Evolutionary conservation across 768 basidiomycete species (phyloP), one percentile per base, ranked within the genome.

Genomic region (Sutorius australiensis): DNA sequence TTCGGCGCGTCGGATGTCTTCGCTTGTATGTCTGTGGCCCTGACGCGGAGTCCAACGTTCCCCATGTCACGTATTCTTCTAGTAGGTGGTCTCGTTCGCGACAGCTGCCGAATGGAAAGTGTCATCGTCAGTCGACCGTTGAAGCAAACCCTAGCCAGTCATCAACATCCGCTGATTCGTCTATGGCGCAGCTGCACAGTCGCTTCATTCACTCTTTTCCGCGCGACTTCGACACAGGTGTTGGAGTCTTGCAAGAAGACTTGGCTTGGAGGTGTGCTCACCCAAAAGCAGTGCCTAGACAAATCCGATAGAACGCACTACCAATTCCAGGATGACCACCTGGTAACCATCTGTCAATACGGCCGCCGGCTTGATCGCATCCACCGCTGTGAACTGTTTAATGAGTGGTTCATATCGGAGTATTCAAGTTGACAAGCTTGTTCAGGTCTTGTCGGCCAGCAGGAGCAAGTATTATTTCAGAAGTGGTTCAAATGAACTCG

Each of bases 161-260:
- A 24, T 28, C 28, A 30, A 12, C 6, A 28, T 14, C 27, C 33
- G 14, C 6, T 17, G 32, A 50, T 28, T 21, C 33, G n/a, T n/a
- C 21, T 9, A 24, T 46, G 32, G 16, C 31, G 32, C 32, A 0
- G 12, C 33, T 10, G n/a, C 17, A 41, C 47, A 38, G 43, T 17
- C n/a, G 57, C 50, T 17, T 43, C 53, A 16, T 17, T 73, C 6
- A 75, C 77, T 1, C 56, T 80, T 10, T 80, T 77, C 56, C 66
- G 64, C 10, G 81, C 80, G 27, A 80, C 78, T n/a, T 62, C 66
- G 4, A 70, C 72, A 31, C 82, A 83, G 58, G 63, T 67, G 1
- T 50, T 67, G 1, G 75, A 71, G 51, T 72, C 75, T 11, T 69
- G 79, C 37, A 67, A 64, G 43, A 60, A 73, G 33, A 70, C 72